Evolutionary conservation across 1,284 basidiomycete genomes (phyloP).

Genomic region (Sporisorium scitamineum): DNA sequence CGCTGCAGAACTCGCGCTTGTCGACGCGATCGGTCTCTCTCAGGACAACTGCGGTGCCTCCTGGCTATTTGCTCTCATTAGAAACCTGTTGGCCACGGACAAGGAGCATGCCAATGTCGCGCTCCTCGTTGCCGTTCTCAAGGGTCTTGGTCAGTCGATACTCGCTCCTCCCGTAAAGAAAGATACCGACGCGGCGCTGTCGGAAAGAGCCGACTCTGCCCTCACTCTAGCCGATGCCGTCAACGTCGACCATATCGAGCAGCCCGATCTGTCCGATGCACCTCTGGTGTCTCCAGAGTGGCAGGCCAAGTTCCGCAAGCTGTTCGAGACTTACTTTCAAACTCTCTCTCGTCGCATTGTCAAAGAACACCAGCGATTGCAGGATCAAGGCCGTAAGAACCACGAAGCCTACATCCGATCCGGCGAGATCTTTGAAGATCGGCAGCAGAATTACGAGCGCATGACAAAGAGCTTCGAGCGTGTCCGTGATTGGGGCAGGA

Average conservation of each 20-base stretch:
- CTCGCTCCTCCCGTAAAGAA: constrained; percentile 69
- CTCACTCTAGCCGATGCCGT: constrained; percentile 31
- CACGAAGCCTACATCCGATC: constrained; percentile 99
- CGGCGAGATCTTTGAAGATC: constrained; percentile 98
- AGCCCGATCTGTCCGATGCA: constrained; percentile 39
- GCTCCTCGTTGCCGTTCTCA: constrained; percentile 84
- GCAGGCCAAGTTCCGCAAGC: constrained; percentile 87
- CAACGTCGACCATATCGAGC: constrained; percentile 16
- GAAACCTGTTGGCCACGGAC: constrained; percentile 81
- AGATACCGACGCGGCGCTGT: constrained; percentile 8
- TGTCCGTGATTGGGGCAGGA: constrained; percentile 70
- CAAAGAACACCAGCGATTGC: constrained; percentile 77
- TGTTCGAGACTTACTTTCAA: constrained; percentile 94
- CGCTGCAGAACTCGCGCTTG: constrained; percentile 87
- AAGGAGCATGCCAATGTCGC: constrained; percentile 86
- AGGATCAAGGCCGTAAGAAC: constrained; percentile 95
- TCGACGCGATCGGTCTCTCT: constrained; percentile 74
- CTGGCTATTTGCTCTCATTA: constrained; percentile 73
- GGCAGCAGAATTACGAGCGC: constrained; percentile 97
- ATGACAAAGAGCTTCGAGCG: constrained; percentile 96
- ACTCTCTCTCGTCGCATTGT: constrained; percentile 89
- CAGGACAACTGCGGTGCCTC: constrained; percentile 70
- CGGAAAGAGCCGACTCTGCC: constrained; percentile 6
- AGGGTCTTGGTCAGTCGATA: constrained; percentile 83
- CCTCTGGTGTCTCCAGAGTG: constrained; percentile 81